Evolutionary conservation across 306 rosid species (phyloP), one percentile per base, ranked within the genome.

Genomic region (Vigna mungo): DNA sequence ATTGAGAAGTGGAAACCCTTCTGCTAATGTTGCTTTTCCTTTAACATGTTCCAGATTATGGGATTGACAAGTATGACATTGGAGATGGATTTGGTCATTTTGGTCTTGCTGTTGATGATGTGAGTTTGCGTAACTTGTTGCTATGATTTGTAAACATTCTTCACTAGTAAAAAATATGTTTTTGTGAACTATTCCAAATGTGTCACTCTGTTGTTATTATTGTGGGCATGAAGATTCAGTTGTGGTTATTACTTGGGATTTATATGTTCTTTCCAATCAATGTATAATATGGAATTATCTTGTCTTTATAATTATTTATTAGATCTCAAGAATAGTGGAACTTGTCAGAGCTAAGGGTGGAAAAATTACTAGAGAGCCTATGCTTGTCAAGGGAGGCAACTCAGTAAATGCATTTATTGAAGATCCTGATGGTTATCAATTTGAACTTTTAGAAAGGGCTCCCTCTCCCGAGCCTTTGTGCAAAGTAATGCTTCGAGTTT

Each of bases 401-500:
- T 75, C 97, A 4, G 83, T 82, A 34, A 66, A 85, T 78, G 99
- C 98, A 49, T 90, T 81, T 80, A 72, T 92, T 76, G 98, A 96
- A 85, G 99, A 96, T 87, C 97, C 97, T 16, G 98, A 92, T 89
- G 99, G 99, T 79, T 96, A 92, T 78, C 78, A 88, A 81, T 90
- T 96, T 68, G 93, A 96, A 84, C 92, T 96, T 77, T 65, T 89
- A 82, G 96, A 92, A 89, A 92, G 92, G 79, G 86, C 89, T 55
- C 96, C 96, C 52, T 82, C 96, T 68, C 97, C 91, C 12, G 99
- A 96, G 81, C 98, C 99, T 53, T 76, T 96, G 75, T 92, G 94
- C 76, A 91, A 92, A 96, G 96, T 96, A 79, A 96, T 96, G 99
- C 96, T 96, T 82, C 94, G 96, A 36, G 98, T 91, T 5, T 97